Conservation (phyloP, 2,329 filamentous ascomycete species). For the Trichoderma sp. region DNA sequence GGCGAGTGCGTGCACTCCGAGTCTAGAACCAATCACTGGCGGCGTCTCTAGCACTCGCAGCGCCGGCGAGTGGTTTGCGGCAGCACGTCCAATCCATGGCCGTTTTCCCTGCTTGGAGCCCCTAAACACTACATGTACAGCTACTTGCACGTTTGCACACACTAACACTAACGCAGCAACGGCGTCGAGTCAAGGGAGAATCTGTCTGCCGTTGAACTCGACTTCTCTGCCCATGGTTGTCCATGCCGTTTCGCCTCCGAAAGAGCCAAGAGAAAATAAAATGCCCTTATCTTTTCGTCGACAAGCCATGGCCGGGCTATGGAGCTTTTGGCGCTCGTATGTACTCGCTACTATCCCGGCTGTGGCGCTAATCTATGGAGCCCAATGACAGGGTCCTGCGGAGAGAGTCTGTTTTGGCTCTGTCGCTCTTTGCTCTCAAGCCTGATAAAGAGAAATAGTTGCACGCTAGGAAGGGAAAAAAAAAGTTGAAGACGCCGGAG, state of each 20-base stretch:
- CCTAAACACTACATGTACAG: background rate
- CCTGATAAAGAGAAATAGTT: background rate
- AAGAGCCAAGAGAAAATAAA: background rate
- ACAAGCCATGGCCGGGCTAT: background rate
- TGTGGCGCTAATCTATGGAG: conserved; percentile 26
- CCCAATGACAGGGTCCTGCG: conserved; percentile 19
- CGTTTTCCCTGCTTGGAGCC: background rate
- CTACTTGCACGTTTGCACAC: too few species aligned
- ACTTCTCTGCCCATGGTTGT: background rate
- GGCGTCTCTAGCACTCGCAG: background rate
- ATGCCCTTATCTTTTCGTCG: background rate
- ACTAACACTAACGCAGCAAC: background rate
- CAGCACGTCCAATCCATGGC: background rate
- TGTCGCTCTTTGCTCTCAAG: background rate
- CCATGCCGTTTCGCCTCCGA: background rate
- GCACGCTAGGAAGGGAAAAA: background rate
- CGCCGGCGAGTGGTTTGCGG: conserved; percentile 7
- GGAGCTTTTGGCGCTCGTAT: background rate
- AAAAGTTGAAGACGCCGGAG: background rate
- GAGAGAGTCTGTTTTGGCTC: background rate
- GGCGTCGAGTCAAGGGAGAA: background rate
- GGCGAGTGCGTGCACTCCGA: background rate
- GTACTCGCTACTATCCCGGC: conserved; percentile 18
- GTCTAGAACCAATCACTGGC: conserved; percentile 12
- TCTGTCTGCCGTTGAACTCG: background rate